These are phyloP conservation scores for Cadophora malorum DNA, from an alignment of 2,329 filamentous ascomycete species.

Conservation along the genomic window DNA sequence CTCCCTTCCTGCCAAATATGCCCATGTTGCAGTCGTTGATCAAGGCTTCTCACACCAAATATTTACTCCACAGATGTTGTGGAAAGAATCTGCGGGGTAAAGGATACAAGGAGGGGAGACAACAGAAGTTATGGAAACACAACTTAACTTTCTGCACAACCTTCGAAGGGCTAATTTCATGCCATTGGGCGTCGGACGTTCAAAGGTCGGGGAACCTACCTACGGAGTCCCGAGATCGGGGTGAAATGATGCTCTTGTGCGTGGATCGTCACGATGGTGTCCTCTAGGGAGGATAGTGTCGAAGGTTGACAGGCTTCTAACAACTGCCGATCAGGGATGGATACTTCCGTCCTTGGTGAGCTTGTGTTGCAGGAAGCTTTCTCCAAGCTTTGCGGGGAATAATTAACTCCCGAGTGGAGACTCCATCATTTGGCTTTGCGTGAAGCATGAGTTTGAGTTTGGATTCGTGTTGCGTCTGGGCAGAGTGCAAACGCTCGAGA, in stretches of 20 bases:
- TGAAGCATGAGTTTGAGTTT: not conserved
- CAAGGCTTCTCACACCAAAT: not conserved
- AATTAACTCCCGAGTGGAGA: not conserved
- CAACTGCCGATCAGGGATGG: not conserved
- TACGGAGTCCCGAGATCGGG: not conserved
- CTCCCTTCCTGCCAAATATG: slow-evolving; percentile 6
- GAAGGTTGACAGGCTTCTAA: not conserved
- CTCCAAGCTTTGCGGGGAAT: not conserved
- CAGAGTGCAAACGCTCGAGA: not conserved
- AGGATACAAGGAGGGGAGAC: not conserved
- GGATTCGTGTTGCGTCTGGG: not conserved
- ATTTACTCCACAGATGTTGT: not conserved
- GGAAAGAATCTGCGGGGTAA: not conserved
- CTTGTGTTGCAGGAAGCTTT: not conserved
- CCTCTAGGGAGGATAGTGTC: not conserved
- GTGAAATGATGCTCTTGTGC: not conserved
- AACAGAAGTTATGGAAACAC: not conserved
- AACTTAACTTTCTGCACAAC: not conserved
- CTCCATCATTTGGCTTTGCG: not conserved
- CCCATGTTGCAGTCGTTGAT: not conserved
- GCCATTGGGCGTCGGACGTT: not conserved
- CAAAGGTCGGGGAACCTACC: not conserved
- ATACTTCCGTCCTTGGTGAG: not conserved
- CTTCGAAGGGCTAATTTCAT: too few species aligned
- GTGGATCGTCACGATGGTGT: not conserved